Conservation (phyloP, 2,329 filamentous ascomycete species). For the Calonectria hongkongensis region DNA sequence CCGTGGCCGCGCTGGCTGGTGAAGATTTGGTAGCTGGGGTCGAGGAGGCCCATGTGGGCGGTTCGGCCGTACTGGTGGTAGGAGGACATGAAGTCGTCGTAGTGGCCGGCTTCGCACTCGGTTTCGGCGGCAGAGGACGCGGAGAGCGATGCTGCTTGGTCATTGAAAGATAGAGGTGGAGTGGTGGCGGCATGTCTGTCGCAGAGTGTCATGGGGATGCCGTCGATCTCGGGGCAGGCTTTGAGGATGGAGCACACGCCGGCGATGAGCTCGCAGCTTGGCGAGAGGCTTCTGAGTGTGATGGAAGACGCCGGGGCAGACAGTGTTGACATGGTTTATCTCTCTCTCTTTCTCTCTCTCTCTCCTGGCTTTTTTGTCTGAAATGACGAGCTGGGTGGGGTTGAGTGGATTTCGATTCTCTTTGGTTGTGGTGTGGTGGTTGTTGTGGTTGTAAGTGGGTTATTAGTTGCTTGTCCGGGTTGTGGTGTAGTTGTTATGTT, state of each 20-base stretch:
- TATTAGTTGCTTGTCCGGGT: neutral
- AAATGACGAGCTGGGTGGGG: neutral
- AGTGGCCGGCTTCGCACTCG: neutral
- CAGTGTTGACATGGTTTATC: constrained; percentile 23
- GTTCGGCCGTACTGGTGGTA: constrained; percentile 46
- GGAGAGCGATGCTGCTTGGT: constrained; percentile 1
- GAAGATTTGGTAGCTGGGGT: constrained; percentile 47
- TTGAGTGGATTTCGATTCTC: neutral
- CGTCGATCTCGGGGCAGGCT: constrained; percentile 26
- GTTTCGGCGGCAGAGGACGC: constrained; percentile 1
- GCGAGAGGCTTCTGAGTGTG: neutral
- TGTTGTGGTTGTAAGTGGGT: neutral
- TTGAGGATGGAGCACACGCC: constrained; percentile 26
- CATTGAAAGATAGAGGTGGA: constrained; percentile 14
- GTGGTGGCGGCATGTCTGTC: neutral
- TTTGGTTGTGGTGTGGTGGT: neutral
- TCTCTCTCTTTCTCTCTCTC: too few species aligned
- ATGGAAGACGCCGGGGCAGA: constrained; percentile 27
- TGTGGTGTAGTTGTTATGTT: neutral
- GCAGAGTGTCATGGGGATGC: constrained; percentile 21
- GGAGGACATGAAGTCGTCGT: constrained; percentile 18
- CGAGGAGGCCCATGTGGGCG: constrained; percentile 51
- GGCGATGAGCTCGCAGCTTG: constrained; percentile 20
- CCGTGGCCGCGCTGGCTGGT: constrained; percentile 44
- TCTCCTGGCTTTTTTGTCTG: neutral